Percentiles rank a stretch among this genome's conserved stretches.
These are phyloP conservation scores for Verticillium nubilum DNA, from an alignment of 2,329 filamentous ascomycete species.

Conservation along the genomic window DNA sequence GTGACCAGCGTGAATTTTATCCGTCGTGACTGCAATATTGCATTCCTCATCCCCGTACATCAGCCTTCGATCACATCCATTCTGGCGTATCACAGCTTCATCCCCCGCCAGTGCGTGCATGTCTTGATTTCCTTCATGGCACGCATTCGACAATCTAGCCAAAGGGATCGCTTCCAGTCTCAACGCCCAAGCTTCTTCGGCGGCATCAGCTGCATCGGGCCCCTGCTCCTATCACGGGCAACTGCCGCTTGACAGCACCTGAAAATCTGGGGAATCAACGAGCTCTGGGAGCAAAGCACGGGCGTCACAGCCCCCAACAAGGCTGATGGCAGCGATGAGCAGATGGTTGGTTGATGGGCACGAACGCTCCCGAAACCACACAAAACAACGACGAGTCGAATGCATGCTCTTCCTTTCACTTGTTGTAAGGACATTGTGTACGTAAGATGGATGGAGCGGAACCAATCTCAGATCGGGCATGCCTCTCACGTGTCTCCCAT, in stretches of 20 bases:
- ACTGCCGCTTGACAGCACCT: neutral
- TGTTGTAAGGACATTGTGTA: no score
- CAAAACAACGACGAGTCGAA: neutral
- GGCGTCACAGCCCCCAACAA: neutral
- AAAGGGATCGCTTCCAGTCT: slow-evolving; percentile 7
- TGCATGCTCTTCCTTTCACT: no score
- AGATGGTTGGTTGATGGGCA: neutral
- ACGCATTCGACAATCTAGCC: neutral
- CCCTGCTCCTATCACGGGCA: neutral
- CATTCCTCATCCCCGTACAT: neutral
- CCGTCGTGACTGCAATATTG: neutral
- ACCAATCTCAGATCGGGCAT: no score
- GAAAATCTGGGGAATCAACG: neutral
- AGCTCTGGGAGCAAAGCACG: neutral
- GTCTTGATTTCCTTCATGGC: neutral
- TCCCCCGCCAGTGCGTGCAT: neutral
- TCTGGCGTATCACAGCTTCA: neutral
- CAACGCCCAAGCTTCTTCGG: neutral
- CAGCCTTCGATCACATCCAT: neutral
- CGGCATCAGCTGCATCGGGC: neutral
- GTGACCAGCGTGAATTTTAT: neutral
- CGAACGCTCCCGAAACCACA: neutral
- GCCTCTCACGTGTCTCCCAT: no score
- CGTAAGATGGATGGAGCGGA: no score
- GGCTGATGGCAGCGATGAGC: neutral